Conservation (phyloP, 108 stramenopile genomes). For the Ochromonas danica region DNA sequence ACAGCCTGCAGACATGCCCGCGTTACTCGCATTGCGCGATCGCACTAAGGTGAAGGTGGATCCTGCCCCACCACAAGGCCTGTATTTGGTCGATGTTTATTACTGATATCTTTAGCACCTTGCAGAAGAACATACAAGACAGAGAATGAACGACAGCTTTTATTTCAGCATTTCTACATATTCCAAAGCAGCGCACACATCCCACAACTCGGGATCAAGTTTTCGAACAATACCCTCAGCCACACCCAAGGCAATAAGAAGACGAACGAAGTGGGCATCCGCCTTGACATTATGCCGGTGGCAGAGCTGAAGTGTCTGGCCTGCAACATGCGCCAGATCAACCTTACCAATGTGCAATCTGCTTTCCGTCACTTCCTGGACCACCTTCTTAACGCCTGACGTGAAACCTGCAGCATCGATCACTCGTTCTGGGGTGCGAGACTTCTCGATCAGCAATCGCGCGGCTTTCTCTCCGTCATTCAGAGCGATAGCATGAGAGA, state of each 20-base stretch:
- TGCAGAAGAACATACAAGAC: too few relatives aligned
- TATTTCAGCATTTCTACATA: too few relatives aligned
- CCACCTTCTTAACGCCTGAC: constrained; percentile 40
- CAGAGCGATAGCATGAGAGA: constrained; percentile 44
- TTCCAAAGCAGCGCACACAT: too few relatives aligned
- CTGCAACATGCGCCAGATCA: constrained; percentile 40
- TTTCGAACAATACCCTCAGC: constrained; percentile 50
- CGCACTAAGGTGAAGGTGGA: not conserved
- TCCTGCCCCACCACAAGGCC: not conserved
- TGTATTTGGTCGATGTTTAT: not conserved
- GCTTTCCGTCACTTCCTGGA: constrained; percentile 40
- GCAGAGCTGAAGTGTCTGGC: constrained; percentile 40
- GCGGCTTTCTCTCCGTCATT: constrained; percentile 48
- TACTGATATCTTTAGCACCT: too few relatives aligned
- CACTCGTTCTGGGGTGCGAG: not conserved
- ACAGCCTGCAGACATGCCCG: not conserved
- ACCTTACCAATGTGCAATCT: constrained; percentile 46
- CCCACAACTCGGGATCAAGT: constrained; percentile 55
- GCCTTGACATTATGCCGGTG: constrained; percentile 47
- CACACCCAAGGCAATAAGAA: constrained; percentile 49
- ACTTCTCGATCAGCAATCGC: constrained; percentile 51
- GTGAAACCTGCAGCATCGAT: constrained; percentile 44
- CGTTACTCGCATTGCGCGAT: not conserved
- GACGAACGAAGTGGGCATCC: constrained; percentile 43
- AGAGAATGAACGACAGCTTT: too few relatives aligned